Base-by-base conservation (phyloP, 2,329 filamentous ascomycete genomes). In the Colletotrichum australisinense region DNA sequence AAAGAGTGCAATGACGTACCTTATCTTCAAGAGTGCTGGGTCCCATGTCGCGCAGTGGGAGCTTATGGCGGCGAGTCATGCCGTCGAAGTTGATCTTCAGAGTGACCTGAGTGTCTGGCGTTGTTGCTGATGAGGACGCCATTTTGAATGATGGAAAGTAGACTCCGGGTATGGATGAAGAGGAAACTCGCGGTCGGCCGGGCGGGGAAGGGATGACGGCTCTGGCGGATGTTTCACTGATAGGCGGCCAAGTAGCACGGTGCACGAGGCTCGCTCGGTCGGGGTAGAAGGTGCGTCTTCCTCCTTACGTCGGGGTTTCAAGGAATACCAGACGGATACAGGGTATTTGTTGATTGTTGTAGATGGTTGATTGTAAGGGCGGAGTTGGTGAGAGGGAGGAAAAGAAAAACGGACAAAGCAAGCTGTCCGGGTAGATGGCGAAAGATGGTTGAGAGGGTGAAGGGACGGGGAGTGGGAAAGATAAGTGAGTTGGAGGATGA, bases 11-110 rank as follows among this genome's bases (percentile, higher is more conserved):
- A 75, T 79, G 77, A 89, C 93, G 81, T 90, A 98, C 97, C 91
- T 96, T 97, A 79, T 91, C 87, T 78, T 95, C 94, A 52, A 99
- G 90, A 59, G 91, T 88, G 76, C 86, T 87, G 63, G 93, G 91
- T 75, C 91, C 91, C 69, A 98, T 92, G 77, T 98, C 96, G 81
- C 92, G 92, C 80, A 98, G 89, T 69, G 95, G 93, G 76, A 98
- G 89, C 89, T 97, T 98, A 86, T 97, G 94, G 78, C 95, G 93
- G 79, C 93, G 92, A 79, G 92, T 93, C 79, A 85, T 86, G 73
- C 94, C 94, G 80, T 95, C 91, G 80, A 93, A 91, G 79, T 91
- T 90, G 80, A 97, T 89, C 87, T 98, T 98, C 85, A 98, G 87
- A 76, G 93, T 95, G 84, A 98, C 69, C 52, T 69, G 69, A 7